Percentiles rank a stretch among this genome's conserved stretches.
phyloP scores from a whole-genome alignment of 2,329 filamentous ascomycete species.

The Penicillium paneum region DNA sequence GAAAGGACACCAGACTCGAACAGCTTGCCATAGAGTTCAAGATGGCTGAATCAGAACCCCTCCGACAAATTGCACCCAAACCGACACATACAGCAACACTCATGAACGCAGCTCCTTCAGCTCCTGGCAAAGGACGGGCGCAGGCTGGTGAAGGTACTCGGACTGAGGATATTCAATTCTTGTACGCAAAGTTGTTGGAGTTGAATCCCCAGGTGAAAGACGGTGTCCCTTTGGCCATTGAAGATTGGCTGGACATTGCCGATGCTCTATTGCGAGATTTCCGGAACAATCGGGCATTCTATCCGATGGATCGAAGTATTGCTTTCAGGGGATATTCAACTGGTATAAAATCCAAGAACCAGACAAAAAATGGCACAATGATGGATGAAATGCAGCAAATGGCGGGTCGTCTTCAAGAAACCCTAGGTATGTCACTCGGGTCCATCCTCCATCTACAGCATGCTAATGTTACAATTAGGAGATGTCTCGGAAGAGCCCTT shows the following conservation, averaged over 20 bases:
- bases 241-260: slow-evolving; percentile 59
- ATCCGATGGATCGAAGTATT: slow-evolving; percentile 52
- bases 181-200: slow-evolving; percentile 48
- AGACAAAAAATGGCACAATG: slow-evolving; percentile 34
- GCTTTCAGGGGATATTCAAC: slow-evolving; percentile 50
- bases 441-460: not conserved
- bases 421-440: slow-evolving; percentile 32
- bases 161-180: slow-evolving; percentile 44
- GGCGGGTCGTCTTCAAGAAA: slow-evolving; percentile 44
- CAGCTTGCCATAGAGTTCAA: slow-evolving; percentile 42
- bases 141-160: slow-evolving; percentile 35
- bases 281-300: slow-evolving; percentile 58
- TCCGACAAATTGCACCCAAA: slow-evolving; percentile 22
- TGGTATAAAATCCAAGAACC: slow-evolving; percentile 39
- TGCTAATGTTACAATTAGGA: slow-evolving; percentile 21
- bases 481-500: slow-evolving; percentile 25
- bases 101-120: slow-evolving; percentile 16
- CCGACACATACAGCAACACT: slow-evolving; percentile 10
- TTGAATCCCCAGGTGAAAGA: slow-evolving; percentile 48
- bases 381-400: slow-evolving; percentile 46
- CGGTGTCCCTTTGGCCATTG: slow-evolving; percentile 50
- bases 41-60: slow-evolving; percentile 18
- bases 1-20: slow-evolving; percentile 39
- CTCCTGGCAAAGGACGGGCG: slow-evolving; percentile 17
- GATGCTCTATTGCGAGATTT: slow-evolving; percentile 60